A percentile compares a stretch with the other conserved stretches of the same genome.
Evolutionary conservation across 768 basidiomycete species (phyloP).

Genomic region (Tubosaeta sp.): DNA sequence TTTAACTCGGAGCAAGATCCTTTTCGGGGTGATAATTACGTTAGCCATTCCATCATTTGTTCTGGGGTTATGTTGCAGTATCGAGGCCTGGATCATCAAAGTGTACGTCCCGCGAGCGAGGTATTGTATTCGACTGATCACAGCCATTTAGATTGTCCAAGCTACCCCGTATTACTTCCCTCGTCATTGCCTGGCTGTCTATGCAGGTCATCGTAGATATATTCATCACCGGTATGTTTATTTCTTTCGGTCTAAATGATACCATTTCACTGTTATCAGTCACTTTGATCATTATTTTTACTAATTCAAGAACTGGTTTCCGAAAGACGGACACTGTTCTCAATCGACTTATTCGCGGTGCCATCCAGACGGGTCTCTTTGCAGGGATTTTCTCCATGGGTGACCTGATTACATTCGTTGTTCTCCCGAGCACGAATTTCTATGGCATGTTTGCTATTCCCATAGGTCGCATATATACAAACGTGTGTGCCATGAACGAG

Average conservation of each 20-base stretch:
- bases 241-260: too few species aligned
- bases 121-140: neutral
- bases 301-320: constrained; percentile 47
- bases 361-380: constrained; percentile 52
- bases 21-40: constrained; percentile 35
- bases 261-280: constrained; percentile 11
- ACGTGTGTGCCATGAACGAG: constrained; percentile 30
- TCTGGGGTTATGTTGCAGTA: constrained; percentile 41
- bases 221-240: constrained; percentile 38
- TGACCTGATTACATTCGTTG: constrained; percentile 39
- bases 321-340: constrained; percentile 48
- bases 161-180: constrained; percentile 37
- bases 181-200: constrained; percentile 44
- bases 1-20: constrained; percentile 8
- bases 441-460: constrained; percentile 39
- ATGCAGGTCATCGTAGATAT: constrained; percentile 44
- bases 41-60: constrained; percentile 38
- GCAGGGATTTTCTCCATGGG: constrained; percentile 48
- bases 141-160: constrained; percentile 34
- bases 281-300: constrained; percentile 27
- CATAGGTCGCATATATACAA: constrained; percentile 42
- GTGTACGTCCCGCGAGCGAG: constrained; percentile 29
- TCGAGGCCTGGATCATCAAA: constrained; percentile 39
- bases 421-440: constrained; percentile 26
- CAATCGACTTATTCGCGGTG: constrained; percentile 51